Evolutionary conservation across 208 protist species (phyloP), one percentile per base, ranked within the genome.

Genomic region (Wallacemonas sp.): DNA sequence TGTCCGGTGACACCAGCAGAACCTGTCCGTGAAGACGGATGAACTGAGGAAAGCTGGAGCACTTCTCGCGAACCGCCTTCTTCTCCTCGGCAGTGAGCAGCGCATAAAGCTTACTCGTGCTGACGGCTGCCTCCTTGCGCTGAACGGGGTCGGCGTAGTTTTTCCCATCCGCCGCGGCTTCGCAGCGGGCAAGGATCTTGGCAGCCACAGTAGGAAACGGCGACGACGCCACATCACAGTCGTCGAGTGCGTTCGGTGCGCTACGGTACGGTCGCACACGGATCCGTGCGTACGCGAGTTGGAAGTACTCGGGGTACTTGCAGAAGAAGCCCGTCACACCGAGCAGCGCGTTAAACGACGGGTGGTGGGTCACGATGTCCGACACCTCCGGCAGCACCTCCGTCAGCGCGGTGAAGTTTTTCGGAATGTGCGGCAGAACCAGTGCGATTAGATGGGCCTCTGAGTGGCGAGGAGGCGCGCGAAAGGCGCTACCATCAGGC

Each of bases 271-370:
- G 90, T 37, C 90, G 86, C 12, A 84, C 81, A 17, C 90, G 90
- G 32, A 93, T 57, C 61, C 77, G 78, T 2, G 81, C 77, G 32
- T 90, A 78, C 10, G 76, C 70, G 30, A 93, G 55, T 54, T 96
- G 90, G 62, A 96, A 92, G 64, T 96, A 96, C 59, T 93, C 83
- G 1, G 84, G 84, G 63, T 96, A 92, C 72, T 92, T 92, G 34
- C 87, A 85, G 34, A 96, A 78, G 26, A 93, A 62, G 19, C 87
- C 90, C 5, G 73, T 86, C 30, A 92, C 83, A 15, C 90, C 90
- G 4, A 93, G 78, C 0, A 85, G 82, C 9, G 87, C 30, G 62
- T 93, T 81, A 67, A 93, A 93, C 1, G 83, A 80, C 1, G 86
- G 82, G 72, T 96, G 87, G 4, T 78, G 79, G 15, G 87, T 83